Conservation (phyloP, 2,329 filamentous ascomycete genomes). For the Phialocephala sp. region DNA sequence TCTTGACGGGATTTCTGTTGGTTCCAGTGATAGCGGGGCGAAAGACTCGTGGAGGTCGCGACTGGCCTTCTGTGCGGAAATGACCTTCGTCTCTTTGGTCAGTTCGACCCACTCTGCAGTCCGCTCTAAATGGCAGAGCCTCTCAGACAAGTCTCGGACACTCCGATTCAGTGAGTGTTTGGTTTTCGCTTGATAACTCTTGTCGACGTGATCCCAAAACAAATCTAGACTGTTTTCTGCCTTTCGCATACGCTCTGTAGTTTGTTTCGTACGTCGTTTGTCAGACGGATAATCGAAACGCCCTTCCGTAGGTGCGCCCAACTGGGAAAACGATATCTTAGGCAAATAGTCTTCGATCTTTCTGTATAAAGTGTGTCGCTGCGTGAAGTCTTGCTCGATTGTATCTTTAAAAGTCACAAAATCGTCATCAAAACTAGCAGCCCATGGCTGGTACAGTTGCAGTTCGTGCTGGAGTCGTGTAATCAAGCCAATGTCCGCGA, state of each 20-base stretch:
- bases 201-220: conserved; percentile 51
- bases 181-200: conserved; percentile 15
- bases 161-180: neutral
- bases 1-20: neutral
- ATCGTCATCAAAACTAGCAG: conserved; percentile 24
- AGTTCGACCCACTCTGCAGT: neutral
- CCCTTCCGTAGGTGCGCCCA: conserved; percentile 24
- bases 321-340: conserved; percentile 4
- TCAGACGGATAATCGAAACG: conserved; percentile 51
- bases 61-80: neutral
- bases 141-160: neutral
- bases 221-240: conserved; percentile 55
- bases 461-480: conserved; percentile 27
- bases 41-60: neutral
- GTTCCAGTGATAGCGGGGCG: neutral
- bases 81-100: neutral
- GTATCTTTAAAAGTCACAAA: neutral
- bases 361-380: neutral
- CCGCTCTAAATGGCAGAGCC: neutral
- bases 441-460: conserved; percentile 34
- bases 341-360: neutral
- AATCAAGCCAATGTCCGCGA: conserved; percentile 30
- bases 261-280: conserved; percentile 53
- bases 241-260: conserved; percentile 48
- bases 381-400: neutral